These are phyloP conservation scores for Rubus idaeus DNA, from an alignment of 306 rosid genomes.

Conservation along the genomic window DNA sequence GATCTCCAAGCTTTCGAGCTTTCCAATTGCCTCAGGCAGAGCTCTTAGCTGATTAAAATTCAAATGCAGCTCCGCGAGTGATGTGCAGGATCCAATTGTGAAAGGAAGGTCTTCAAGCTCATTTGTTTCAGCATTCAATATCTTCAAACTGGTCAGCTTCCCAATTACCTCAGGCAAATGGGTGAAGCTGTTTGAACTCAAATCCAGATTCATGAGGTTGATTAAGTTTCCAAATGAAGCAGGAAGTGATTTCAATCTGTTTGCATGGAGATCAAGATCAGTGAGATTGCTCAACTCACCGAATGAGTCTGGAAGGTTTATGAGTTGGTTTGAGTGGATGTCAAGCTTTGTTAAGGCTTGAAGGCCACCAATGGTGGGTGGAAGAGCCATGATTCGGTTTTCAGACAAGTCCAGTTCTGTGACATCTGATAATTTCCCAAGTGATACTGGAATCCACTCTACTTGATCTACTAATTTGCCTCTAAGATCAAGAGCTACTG, in stretches of 20 bases:
- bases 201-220: constrained; percentile 64
- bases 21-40: constrained; percentile 91
- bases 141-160: constrained; percentile 58
- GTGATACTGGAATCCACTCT: constrained; percentile 88
- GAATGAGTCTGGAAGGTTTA: constrained; percentile 78
- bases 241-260: constrained; percentile 74
- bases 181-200: constrained; percentile 68
- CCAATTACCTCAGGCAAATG: constrained; percentile 68
- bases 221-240: constrained; percentile 61
- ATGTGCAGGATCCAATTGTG: constrained; percentile 73
- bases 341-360: constrained; percentile 71
- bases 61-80: constrained; percentile 53
- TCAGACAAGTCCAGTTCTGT: constrained; percentile 73
- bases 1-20: constrained; percentile 64
- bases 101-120: constrained; percentile 79
- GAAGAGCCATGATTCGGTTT: constrained; percentile 87
- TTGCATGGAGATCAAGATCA: constrained; percentile 74
- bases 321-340: constrained; percentile 83
- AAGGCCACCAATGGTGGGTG: constrained; percentile 62
- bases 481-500: constrained; percentile 60
- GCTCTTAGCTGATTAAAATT: constrained; percentile 82
- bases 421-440: constrained; percentile 71
- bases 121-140: constrained; percentile 62
- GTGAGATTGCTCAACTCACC: constrained; percentile 74
- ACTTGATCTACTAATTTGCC: constrained; percentile 73